Conservation (phyloP, 2,329 filamentous ascomycete species). For the Zymoseptoria pseudotritici region DNA sequence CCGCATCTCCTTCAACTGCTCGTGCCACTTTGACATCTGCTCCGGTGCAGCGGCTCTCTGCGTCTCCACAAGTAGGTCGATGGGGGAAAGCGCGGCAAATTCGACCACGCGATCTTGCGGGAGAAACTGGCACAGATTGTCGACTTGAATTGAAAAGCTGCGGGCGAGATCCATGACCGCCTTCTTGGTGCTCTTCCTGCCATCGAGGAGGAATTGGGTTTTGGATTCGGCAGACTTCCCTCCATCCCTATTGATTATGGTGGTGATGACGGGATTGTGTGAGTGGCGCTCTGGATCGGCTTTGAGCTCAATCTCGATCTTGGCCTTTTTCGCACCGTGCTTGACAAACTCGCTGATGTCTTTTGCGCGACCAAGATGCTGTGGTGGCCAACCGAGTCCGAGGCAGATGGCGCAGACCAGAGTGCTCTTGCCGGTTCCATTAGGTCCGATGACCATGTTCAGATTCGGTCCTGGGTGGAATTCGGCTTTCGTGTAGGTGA, state of each 20-base stretch:
- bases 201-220: constrained; percentile 71
- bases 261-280: constrained; percentile 64
- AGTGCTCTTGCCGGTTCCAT: constrained; percentile 95
- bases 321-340: constrained; percentile 68
- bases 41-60: constrained; percentile 78
- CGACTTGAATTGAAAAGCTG: constrained; percentile 81
- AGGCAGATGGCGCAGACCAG: constrained; percentile 94
- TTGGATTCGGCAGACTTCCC: constrained; percentile 47
- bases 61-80: constrained; percentile 77
- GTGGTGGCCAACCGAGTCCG: constrained; percentile 75
- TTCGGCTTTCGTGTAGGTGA: constrained; percentile 88
- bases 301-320: constrained; percentile 85
- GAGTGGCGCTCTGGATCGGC: constrained; percentile 48
- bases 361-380: constrained; percentile 77
- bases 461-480: constrained; percentile 86
- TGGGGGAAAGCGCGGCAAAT: constrained; percentile 74
- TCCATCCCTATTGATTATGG: constrained; percentile 72
- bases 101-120: constrained; percentile 94
- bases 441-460: constrained; percentile 99
- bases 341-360: constrained; percentile 88
- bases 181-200: constrained; percentile 52
- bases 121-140: constrained; percentile 95
- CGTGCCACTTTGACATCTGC: constrained; percentile 73
- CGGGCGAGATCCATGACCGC: constrained; percentile 60
- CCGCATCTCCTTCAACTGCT: constrained; percentile 63